Evolutionary conservation across 2,329 filamentous ascomycete species (phyloP).

Genomic region (Microcera coccophila): DNA sequence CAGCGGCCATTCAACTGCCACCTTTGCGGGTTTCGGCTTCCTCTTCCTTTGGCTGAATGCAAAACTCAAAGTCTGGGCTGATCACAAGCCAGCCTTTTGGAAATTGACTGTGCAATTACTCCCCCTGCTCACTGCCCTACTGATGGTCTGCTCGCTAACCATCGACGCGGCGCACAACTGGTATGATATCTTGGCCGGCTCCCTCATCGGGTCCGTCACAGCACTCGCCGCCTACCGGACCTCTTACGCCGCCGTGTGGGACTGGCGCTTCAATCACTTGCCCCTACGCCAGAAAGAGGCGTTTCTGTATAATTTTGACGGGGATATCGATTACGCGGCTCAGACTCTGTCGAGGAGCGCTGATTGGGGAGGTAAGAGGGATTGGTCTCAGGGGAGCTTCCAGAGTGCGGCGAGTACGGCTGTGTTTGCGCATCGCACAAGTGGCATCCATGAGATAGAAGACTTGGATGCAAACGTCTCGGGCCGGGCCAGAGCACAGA

Average conservation of each 20-base stretch:
- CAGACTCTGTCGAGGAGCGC: constrained; percentile 23
- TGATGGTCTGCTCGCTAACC: constrained; percentile 59
- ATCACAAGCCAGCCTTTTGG: constrained; percentile 65
- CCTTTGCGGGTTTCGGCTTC: constrained; percentile 61
- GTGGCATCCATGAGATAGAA: constrained; percentile 16
- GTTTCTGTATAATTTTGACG: constrained; percentile 27
- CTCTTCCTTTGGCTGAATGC: constrained; percentile 67
- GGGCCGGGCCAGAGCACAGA: constrained; percentile 9
- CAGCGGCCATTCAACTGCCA: constrained; percentile 63
- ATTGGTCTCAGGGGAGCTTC: constrained; percentile 12
- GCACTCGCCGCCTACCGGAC: constrained; percentile 62
- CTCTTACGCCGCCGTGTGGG: constrained; percentile 65
- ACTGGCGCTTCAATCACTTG: constrained; percentile 66
- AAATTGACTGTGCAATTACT: constrained; percentile 56
- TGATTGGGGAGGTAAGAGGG: constrained; percentile 25
- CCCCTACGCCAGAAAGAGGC: constrained; percentile 46
- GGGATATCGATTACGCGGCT: constrained; percentile 13
- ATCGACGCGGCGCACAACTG: constrained; percentile 66
- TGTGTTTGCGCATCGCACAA: constrained; percentile 12
- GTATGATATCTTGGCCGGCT: constrained; percentile 65
- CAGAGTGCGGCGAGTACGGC: constrained; percentile 9
- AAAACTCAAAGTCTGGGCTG: constrained; percentile 66
- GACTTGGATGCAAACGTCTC: constrained; percentile 12
- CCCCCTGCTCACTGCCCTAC: constrained; percentile 56
- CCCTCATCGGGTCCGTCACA: constrained; percentile 58